Evolutionary conservation across 148 eudicot genomes (phyloP).

Genomic region (Salicornia ramosissima): DNA sequence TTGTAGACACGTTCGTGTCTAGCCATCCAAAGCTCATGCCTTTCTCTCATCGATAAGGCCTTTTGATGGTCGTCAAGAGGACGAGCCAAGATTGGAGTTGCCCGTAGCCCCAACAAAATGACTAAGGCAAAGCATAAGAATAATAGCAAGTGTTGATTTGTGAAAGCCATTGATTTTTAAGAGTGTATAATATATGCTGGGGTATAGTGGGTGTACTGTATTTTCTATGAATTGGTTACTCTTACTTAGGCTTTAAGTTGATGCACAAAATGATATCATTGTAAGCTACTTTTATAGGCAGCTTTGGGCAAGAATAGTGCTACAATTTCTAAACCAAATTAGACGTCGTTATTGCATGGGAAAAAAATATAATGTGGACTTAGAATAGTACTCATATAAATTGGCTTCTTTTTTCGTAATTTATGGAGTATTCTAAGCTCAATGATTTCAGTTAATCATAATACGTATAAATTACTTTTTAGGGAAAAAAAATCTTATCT

Average conservation of each 20-base stretch:
- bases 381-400: no score
- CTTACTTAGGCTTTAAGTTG: neutral
- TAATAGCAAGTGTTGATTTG: neutral
- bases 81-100: constrained; percentile 18
- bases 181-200: neutral
- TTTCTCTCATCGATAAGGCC: constrained; percentile 14
- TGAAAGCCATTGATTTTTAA: constrained; percentile 11
- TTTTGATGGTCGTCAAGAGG: constrained; percentile 9
- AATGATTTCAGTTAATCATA: no score
- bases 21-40: constrained; percentile 47
- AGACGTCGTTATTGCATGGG: no score
- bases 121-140: constrained; percentile 20
- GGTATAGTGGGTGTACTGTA: no score
- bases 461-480: no score
- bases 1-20: constrained; percentile 40
- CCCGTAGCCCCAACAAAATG: neutral
- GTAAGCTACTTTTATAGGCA: neutral
- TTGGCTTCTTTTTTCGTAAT: no score
- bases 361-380: no score
- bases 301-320: neutral
- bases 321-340: no score
- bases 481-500: no score
- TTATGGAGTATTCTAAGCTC: no score
- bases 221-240: neutral
- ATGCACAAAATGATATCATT: neutral